Evolutionary conservation across 352 stramenopile species (phyloP).

Genomic region (Globisporangium irregulare): DNA sequence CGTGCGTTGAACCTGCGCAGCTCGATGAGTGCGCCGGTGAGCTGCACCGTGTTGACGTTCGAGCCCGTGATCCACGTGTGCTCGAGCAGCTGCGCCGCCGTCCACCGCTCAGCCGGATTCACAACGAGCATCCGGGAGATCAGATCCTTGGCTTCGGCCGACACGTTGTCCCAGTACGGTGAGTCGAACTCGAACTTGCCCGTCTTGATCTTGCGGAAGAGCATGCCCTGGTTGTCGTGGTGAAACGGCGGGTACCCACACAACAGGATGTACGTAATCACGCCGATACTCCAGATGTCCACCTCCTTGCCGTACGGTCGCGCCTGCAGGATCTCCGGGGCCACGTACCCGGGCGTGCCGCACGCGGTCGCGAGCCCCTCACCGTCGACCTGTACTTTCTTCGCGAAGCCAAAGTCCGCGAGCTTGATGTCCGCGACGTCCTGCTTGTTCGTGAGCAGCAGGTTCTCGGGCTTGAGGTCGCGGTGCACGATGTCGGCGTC

Average conservation of each 20-base stretch:
- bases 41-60: conserved; percentile 60
- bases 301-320: conserved; percentile 77
- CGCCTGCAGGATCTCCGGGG: conserved; percentile 75
- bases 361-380: conserved; percentile 61
- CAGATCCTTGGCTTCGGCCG: conserved; percentile 77
- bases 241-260: conserved; percentile 88
- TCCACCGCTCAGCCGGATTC: conserved; percentile 77
- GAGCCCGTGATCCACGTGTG: conserved; percentile 89
- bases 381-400: conserved; percentile 56
- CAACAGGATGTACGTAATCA: conserved; percentile 87
- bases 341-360: conserved; percentile 79
- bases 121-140: conserved; percentile 90
- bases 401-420: conserved; percentile 82
- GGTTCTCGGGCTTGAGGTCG: conserved; percentile 97
- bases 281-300: conserved; percentile 90
- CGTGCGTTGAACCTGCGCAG: conserved; percentile 93
- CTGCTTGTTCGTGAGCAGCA: conserved; percentile 80
- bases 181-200: conserved; percentile 74
- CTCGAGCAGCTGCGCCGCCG: conserved; percentile 60
- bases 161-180: conserved; percentile 82
- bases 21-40: conserved; percentile 86
- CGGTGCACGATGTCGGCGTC: conserved; percentile 87
- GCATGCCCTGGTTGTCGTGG: conserved; percentile 88
- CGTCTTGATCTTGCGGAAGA: conserved; percentile 77
- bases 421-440: conserved; percentile 84